Conservation (phyloP, 768 basidiomycete genomes). For the Tulasnella sp. region DNA sequence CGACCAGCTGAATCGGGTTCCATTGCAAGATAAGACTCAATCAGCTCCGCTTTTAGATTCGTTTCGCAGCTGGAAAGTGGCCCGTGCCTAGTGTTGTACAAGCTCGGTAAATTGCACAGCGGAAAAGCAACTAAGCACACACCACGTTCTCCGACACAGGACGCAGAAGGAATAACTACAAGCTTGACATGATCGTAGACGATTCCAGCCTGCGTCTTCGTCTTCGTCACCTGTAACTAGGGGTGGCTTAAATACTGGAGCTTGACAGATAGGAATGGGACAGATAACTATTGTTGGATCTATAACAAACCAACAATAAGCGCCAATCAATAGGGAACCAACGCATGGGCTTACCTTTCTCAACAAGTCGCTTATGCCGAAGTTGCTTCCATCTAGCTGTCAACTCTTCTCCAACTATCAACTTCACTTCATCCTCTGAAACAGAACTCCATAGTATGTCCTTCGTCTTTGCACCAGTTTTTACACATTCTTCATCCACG, state of each 20-base stretch:
- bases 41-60: constrained; percentile 48
- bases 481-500: constrained; percentile 70
- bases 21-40: constrained; percentile 51
- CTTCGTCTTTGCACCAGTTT: constrained; percentile 21
- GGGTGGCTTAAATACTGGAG: constrained; percentile 51
- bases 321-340: not conserved
- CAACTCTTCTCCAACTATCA: constrained; percentile 53
- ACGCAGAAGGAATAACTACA: constrained; percentile 75
- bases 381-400: constrained; percentile 68
- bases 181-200: constrained; percentile 52
- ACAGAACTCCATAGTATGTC: constrained; percentile 24
- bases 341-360: constrained; percentile 39
- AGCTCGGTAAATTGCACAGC: not conserved
- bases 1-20: constrained; percentile 41
- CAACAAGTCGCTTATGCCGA: constrained; percentile 53
- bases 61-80: constrained; percentile 58
- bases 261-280: constrained; percentile 68
- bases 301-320: constrained; percentile 21
- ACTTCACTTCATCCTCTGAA: constrained; percentile 55
- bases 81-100: constrained; percentile 53
- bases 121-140: constrained; percentile 18
- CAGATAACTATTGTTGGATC: constrained; percentile 74
- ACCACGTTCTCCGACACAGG: constrained; percentile 74
- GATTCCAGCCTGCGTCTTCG: constrained; percentile 55
- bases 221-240: constrained; percentile 26